Percentiles rank a stretch among this genome's conserved stretches.
Evolutionary conservation across 2,329 filamentous ascomycete species (phyloP).

Genomic region (Pseudocercospora fijiensis): DNA sequence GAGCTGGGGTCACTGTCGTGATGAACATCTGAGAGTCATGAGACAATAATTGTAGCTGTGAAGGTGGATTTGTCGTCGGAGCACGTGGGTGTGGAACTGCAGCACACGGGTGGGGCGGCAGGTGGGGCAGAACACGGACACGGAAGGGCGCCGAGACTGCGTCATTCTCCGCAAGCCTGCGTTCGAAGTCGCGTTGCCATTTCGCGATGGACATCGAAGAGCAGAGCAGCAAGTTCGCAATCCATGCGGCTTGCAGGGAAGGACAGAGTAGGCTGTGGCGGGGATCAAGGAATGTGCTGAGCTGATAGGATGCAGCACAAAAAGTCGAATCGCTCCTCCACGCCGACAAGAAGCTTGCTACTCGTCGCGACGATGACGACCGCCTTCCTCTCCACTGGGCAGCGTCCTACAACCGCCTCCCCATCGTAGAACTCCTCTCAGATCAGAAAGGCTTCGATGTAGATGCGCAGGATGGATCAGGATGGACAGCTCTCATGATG

Average conservation of each 20-base stretch:
- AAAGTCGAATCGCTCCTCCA: constrained; percentile 73
- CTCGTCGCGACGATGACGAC: constrained; percentile 76
- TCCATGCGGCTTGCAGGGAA: constrained; percentile 84
- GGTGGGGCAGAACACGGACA: no score
- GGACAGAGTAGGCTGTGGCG: constrained; percentile 65
- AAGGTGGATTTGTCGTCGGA: no score
- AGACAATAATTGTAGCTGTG: no score
- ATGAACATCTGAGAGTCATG: neutral
- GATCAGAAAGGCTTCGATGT: constrained; percentile 74
- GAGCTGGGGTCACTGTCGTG: no score
- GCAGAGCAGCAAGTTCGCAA: constrained; percentile 66
- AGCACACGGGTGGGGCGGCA: no score
- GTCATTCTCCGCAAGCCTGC: neutral
- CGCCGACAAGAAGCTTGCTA: constrained; percentile 74
- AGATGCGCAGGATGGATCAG: constrained; percentile 75
- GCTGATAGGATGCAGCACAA: constrained; percentile 51
- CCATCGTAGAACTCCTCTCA: constrained; percentile 71
- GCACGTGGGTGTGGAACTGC: neutral
- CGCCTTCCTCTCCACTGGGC: constrained; percentile 95
- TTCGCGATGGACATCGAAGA: constrained; percentile 33
- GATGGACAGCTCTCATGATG: constrained; percentile 86
- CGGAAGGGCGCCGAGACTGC: neutral
- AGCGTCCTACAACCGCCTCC: constrained; percentile 73
- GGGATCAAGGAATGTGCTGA: neutral
- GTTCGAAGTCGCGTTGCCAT: neutral